A percentile compares a stretch with the other conserved stretches of the same genome.
Evolutionary conservation across 75 land plant genomes (phyloP).

Genomic region (Pinus albicaulis): DNA sequence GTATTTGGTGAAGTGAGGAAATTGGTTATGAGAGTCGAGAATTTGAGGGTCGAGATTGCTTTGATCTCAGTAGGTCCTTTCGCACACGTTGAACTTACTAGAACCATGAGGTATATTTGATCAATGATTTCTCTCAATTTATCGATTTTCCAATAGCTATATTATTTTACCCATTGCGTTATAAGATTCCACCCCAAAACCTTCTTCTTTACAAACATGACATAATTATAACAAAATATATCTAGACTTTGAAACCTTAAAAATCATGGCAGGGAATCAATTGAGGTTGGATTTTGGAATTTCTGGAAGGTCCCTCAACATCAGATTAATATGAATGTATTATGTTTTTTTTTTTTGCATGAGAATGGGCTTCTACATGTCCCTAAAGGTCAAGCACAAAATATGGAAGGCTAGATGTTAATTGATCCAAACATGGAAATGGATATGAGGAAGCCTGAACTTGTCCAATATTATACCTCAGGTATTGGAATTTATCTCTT

Average conservation of each 20-base stretch:
- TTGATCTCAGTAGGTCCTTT: slow-evolving; percentile 79
- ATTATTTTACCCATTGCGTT: neutral
- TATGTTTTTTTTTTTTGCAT: slow-evolving; percentile 19
- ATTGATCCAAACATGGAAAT: slow-evolving; percentile 99
- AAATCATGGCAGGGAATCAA: too few species aligned
- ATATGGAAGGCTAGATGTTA: slow-evolving; percentile 94
- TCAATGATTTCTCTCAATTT: neutral
- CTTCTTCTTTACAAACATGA: neutral
- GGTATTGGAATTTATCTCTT: slow-evolving; percentile 20
- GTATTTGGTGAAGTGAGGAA: slow-evolving; percentile 45
- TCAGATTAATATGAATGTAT: neutral
- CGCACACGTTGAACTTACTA: slow-evolving; percentile 60
- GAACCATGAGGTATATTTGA: slow-evolving; percentile 64
- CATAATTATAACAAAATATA: too few species aligned
- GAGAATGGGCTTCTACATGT: slow-evolving; percentile 91
- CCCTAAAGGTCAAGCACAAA: slow-evolving; percentile 85
- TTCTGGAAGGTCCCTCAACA: neutral
- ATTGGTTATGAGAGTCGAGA: slow-evolving; percentile 73
- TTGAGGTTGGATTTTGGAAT: too few species aligned
- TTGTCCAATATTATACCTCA: slow-evolving; percentile 97
- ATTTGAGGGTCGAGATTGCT: slow-evolving; percentile 61
- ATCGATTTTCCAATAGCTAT: neutral
- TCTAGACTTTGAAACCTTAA: too few species aligned
- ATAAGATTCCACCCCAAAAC: neutral
- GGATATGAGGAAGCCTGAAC: slow-evolving; percentile 99